Evolutionary conservation across 495 filamentous ascomycete genomes (phyloP).

Genomic region (Rusavskia elegans): DNA sequence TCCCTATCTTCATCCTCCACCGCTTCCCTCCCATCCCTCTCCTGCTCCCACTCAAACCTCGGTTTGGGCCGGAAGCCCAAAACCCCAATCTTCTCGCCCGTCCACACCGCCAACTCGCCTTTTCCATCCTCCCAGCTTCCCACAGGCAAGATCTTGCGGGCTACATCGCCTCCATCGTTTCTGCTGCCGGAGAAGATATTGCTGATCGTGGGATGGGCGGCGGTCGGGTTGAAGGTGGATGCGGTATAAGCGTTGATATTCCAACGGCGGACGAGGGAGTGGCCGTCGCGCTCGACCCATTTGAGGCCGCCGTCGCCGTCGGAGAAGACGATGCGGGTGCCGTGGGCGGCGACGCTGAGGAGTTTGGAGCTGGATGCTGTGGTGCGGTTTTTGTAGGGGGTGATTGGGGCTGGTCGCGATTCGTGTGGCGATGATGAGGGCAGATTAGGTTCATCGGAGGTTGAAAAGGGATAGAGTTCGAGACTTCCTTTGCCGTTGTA

Average conservation of each 20-base stretch:
- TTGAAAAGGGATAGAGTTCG: slow-evolving; percentile 60
- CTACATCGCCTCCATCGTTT: slow-evolving; percentile 41
- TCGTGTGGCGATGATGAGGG: neutral
- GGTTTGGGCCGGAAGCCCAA: slow-evolving; percentile 35
- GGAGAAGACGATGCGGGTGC: slow-evolving; percentile 67
- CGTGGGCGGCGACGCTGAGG: slow-evolving; percentile 71
- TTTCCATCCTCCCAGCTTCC: slow-evolving; percentile 19
- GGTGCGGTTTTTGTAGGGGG: slow-evolving; percentile 46
- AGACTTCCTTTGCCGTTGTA: slow-evolving; percentile 87
- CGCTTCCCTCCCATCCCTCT: slow-evolving; percentile 19
- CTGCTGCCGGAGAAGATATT: slow-evolving; percentile 14
- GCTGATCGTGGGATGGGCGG: neutral
- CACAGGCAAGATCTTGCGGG: slow-evolving; percentile 51
- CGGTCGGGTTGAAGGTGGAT: neutral
- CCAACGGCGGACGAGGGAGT: slow-evolving; percentile 60
- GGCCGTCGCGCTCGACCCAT: slow-evolving; percentile 84
- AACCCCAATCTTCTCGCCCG: slow-evolving; percentile 62
- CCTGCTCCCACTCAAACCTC: slow-evolving; percentile 27
- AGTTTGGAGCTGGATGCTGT: slow-evolving; percentile 68
- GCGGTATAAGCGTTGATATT: slow-evolving; percentile 38
- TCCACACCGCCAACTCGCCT: slow-evolving; percentile 66
- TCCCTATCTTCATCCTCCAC: slow-evolving; percentile 32
- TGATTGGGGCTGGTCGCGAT: neutral
- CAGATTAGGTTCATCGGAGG: slow-evolving; percentile 4
- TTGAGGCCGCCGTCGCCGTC: slow-evolving; percentile 75